These are phyloP conservation scores for Lecanosticta acicola DNA, from an alignment of 2,329 filamentous ascomycete species.

Conservation along the genomic window DNA sequence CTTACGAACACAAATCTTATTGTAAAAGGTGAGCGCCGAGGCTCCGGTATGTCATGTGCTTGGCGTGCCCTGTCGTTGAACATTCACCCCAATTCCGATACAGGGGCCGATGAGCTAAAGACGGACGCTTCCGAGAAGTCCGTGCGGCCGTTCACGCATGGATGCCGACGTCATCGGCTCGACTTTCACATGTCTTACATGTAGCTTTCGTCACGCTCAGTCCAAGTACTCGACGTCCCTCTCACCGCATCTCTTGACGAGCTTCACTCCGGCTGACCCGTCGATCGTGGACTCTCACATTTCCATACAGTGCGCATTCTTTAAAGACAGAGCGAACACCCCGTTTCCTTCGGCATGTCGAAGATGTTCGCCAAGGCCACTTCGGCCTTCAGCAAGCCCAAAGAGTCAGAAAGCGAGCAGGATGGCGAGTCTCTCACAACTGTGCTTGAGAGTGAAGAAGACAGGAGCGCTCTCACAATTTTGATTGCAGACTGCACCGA, in stretches of 20 bases:
- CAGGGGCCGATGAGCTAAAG: too few relatives aligned
- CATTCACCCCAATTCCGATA: too few relatives aligned
- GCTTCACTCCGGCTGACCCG: not conserved
- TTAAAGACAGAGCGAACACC: too few relatives aligned
- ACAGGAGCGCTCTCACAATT: constrained; percentile 42
- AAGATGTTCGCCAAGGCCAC: constrained; percentile 24
- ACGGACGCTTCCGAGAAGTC: too few relatives aligned
- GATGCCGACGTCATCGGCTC: not conserved
- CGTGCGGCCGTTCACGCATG: not conserved
- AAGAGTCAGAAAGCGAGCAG: constrained; percentile 16
- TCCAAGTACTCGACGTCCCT: not conserved
- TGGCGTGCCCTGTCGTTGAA: too few relatives aligned
- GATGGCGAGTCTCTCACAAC: constrained; percentile 41
- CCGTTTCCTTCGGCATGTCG: constrained; percentile 17
- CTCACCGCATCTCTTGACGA: not conserved
- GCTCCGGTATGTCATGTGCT: not conserved
- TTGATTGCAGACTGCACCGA: constrained; percentile 44
- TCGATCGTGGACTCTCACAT: too few relatives aligned
- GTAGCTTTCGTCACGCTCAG: too few relatives aligned
- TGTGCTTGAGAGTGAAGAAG: constrained; percentile 38
- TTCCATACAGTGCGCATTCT: too few relatives aligned
- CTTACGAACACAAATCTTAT: too few relatives aligned
- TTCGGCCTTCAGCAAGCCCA: constrained; percentile 17
- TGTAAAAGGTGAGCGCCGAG: not conserved
- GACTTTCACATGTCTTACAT: not conserved